Base-by-base conservation (phyloP, 1,284 basidiomycete species). In the Cryptococcus hybrid region DNA sequence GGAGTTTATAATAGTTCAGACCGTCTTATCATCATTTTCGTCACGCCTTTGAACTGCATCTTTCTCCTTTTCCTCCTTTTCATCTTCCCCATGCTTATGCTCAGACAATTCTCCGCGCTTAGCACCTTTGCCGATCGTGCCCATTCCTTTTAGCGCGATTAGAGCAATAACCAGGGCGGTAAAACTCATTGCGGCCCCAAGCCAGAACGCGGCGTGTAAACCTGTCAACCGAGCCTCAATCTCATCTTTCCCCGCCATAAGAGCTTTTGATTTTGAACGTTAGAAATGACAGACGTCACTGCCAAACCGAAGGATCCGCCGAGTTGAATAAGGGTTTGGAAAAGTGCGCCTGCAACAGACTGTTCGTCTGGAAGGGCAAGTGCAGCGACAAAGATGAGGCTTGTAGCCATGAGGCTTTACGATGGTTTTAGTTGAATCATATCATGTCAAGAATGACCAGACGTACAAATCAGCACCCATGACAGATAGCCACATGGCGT, bases 291-390 rank as follows among this genome's bases (percentile, higher is more conserved):
- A 3, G 88, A 88, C 1, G 86, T 84, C 38, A 90, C 81, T 12
- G 89, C 86, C 12, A 91, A 80, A 7, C 89, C 89, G 43, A 90
- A 82, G 2, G 88, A 83, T 0, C 85, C 85, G 13, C 89, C 89
- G 11, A 91, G 76, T 84, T 88, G 66, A 15, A 73, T 55, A 13
- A 76, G 61, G 24, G 24, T 24, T 24, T 76, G 74, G 63, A 74
- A 76, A 2, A 34, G 86, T 1, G 85, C 90, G 3, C 88, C 89
- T 24, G 87, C 86, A 1, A 92, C 82, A 68, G 84, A 86, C 73
- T 92, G 89, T 68, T 93, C 90, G 57, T 87, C 82, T 1, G 85
- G 85, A 2, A 83, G 74, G 3, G 85, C 83, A n/a, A 88, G 80
- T 59, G 86, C 86, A 0, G 89, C 85, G 53, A 91, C 84, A 69